Conservation (phyloP, 306 rosid species). For the Ceratonia siliqua region DNA sequence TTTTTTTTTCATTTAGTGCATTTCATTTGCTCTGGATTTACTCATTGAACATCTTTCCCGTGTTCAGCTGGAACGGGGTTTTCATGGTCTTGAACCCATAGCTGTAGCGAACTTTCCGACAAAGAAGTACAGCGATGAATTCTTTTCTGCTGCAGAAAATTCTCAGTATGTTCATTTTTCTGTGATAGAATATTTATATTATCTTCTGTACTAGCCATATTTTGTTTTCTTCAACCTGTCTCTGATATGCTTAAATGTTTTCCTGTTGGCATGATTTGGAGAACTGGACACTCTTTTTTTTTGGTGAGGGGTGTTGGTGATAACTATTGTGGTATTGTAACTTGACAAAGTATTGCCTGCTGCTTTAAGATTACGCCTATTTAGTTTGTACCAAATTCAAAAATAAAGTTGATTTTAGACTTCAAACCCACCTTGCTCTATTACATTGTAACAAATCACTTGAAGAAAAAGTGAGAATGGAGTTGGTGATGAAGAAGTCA, state of each 20-base stretch:
- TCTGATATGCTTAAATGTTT: not conserved
- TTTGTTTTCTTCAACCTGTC: not conserved
- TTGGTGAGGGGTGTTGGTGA: not conserved
- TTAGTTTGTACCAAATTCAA: conserved; percentile 13
- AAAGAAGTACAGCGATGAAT: conserved; percentile 78
- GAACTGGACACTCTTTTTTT: not conserved
- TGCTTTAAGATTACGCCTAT: not conserved
- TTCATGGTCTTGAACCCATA: conserved; percentile 69
- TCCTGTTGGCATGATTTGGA: not conserved
- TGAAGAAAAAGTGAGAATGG: not conserved
- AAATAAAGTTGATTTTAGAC: conserved; percentile 7
- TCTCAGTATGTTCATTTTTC: conserved; percentile 71
- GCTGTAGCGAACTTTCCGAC: conserved; percentile 73
- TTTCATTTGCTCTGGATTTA: conserved; percentile 33
- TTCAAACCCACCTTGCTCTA: not conserved
- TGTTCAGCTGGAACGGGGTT: conserved; percentile 79
- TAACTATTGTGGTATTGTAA: not conserved
- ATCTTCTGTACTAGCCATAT: not conserved
- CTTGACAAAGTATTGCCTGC: not conserved
- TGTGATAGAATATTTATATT: no score
- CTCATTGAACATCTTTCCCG: conserved; percentile 22
- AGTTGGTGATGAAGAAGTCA: conserved; percentile 20
- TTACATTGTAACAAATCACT: not conserved
- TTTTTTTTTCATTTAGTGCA: conserved; percentile 18
- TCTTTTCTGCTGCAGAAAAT: conserved; percentile 69